Evolutionary conservation across 176 grass and related monocot species (phyloP), one percentile per base, ranked within the genome.

Genomic region (Zoysia japonica): DNA sequence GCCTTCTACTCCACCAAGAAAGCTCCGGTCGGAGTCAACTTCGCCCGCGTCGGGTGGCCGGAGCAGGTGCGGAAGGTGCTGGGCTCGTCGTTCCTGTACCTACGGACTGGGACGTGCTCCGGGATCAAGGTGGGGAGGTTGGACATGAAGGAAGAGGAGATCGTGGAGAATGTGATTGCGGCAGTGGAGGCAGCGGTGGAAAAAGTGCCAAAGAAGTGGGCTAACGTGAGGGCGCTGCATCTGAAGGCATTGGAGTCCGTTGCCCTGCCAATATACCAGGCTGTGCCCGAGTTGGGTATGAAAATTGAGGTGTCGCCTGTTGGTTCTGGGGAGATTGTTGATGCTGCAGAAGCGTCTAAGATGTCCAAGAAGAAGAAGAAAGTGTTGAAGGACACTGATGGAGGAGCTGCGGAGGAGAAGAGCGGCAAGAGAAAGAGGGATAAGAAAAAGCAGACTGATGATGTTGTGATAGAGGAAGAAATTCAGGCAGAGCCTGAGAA

Each of bases 1-100:
- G 6, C 78, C 40, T 99, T 99, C 79, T 99, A 85, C 83, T 72
- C 82, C 78, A 85, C 87, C 82, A 94, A 91, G 88, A 96, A 96
- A 87, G 79, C 75, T 47, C 90, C 90, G 1, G 28, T 92, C 11
- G 74, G 84, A 2, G 43, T 96, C 17, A 83, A 93, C 44, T 91
- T 99, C 72, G 80, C 90, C 20, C 90, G 90, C 1, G 40, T 60
- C 1, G 88, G 92, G 5, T 99, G 92, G 96, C 90, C 88, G 15
- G 81, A 87, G 16, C 88, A 95, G 88, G 62, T 95, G 41, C 90
- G 85, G 46, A 88, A 83, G 77, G 86, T 91, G 3, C 75, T 95
- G 4, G n/a, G 7, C 78, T 94, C 96, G 0, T 70, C 96, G n/a
- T 89, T 78, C 54, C 53, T 98, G 3, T 90, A 93, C 76, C 71